Evolutionary conservation across 176 grass and related monocot genomes (phyloP), one percentile per base, ranked within the genome.

Genomic region (Musa acuminata): DNA sequence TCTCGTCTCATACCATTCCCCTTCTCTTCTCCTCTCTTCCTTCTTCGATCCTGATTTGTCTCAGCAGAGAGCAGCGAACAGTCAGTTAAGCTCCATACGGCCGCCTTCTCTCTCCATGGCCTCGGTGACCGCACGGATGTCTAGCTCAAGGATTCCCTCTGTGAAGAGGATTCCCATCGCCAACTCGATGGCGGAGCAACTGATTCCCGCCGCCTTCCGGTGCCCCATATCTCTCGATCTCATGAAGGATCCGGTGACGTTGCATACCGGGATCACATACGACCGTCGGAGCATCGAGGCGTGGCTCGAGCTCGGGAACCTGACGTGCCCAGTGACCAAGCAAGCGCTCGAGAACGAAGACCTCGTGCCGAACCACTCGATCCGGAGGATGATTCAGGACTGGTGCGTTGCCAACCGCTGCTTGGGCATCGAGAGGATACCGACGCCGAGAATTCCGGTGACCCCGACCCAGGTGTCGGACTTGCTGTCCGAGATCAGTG

Each of bases 141-240:
- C 62, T 20, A 64, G 10, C 9, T n/a, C 62, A 64, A 22, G 62
- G 62, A 8, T 3, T 27, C 48, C 19, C 35, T 21, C 43, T 8
- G 23, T 21, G 14, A 70, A 25, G 23, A 49, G 67, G 11, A 65
- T 26, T 13, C 63, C 23, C 1, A 10, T 65, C 23, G 23, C 17
- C 48, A 70, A 19, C 10, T 8, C 13, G 19, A n/a, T 50, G 43
- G 3, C 16, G 19, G 67, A 70, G 17, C 6, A 51, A 8, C 16
- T 19, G 14, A 21, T 70, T 0, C 25, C 93, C 82, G 24, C 22
- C 24, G 13, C 74, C 20, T 96, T 96, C 73, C 11, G 88, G 52
- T 96, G 93, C 87, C 93, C 93, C 54, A 86, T 96, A 50, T 96
- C 93, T 35, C 83, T 92, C 2, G 93, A 96, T 16, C 53, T 96